Conservation (phyloP, 2,329 filamentous ascomycete species). For the Monilinia laxa region DNA sequence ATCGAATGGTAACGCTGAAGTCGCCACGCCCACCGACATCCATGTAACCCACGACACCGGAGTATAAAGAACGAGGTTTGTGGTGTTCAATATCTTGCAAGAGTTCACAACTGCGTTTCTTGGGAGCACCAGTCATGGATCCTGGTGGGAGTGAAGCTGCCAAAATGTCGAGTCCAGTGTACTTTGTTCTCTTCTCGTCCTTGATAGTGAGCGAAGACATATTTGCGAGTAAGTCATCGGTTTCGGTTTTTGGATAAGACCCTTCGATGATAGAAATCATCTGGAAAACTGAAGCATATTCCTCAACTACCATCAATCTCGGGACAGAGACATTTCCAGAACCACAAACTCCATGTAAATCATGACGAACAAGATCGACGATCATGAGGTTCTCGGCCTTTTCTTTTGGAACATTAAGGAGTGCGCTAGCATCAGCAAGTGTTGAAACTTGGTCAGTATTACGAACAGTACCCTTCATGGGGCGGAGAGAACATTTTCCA, state of each 20-base stretch:
- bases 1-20: conserved; percentile 89
- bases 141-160: conserved; percentile 79
- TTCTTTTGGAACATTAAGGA: conserved; percentile 82
- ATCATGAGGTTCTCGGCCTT: conserved; percentile 98
- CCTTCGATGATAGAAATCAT: conserved; percentile 88
- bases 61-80: conserved; percentile 71
- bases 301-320: conserved; percentile 81
- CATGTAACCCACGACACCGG: conserved; percentile 86
- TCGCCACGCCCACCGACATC: conserved; percentile 82
- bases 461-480: conserved; percentile 95
- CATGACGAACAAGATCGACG: conserved; percentile 91
- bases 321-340: conserved; percentile 71
- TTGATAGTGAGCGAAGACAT: conserved; percentile 19
- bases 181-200: conserved; percentile 33
- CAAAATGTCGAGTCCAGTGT: conserved; percentile 73
- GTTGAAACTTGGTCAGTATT: conserved; percentile 67
- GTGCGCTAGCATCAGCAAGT: conserved; percentile 66
- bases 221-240: conserved; percentile 18
- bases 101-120: conserved; percentile 87
- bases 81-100: conserved; percentile 64
- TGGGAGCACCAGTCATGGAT: conserved; percentile 95
- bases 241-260: conserved; percentile 46
- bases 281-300: conserved; percentile 87
- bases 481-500: conserved; percentile 74
- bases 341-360: conserved; percentile 81